A percentile compares a stretch with the other conserved stretches of the same genome.
These are phyloP conservation scores for Solanum hybrid DNA, from an alignment of 305 asterid species.

Conservation along the genomic window DNA sequence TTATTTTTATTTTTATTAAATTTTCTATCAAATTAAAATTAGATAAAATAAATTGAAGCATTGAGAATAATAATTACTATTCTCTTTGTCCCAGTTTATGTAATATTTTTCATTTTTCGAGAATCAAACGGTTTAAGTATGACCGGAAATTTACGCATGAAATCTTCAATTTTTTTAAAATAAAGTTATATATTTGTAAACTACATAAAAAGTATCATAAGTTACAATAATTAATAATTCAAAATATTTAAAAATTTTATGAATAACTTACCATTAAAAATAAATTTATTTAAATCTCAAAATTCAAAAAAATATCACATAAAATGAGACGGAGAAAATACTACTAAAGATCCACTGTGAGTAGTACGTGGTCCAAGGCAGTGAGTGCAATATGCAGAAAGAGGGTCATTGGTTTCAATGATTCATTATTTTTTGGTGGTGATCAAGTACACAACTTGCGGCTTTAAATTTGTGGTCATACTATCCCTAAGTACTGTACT, in stretches of 20 bases:
- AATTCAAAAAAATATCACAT: too few species aligned
- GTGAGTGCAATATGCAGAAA: neutral
- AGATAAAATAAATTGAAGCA: neutral
- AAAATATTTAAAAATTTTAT: too few species aligned
- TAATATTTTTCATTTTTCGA: accelerated
- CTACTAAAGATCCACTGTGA: neutral
- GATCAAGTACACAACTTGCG: neutral
- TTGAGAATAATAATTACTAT: too few species aligned
- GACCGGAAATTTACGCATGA: accelerated
- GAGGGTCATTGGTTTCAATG: neutral
- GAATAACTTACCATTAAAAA: too few species aligned
- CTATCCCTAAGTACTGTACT: neutral
- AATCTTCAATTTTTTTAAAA: too few species aligned
- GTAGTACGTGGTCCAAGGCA: neutral
- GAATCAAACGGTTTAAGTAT: too few species aligned
- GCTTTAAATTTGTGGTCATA: neutral
- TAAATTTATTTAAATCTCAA: too few species aligned
- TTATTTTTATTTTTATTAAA: neutral
- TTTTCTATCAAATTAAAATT: neutral
- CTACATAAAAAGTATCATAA: too few species aligned
- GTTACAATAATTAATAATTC: too few species aligned
- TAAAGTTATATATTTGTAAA: too few species aligned
- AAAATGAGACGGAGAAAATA: neutral
- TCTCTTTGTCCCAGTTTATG: too few species aligned
- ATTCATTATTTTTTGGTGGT: neutral